Evolutionary conservation across 2,329 filamentous ascomycete species (phyloP).

Genomic region (Penicillium brevicompactum): DNA sequence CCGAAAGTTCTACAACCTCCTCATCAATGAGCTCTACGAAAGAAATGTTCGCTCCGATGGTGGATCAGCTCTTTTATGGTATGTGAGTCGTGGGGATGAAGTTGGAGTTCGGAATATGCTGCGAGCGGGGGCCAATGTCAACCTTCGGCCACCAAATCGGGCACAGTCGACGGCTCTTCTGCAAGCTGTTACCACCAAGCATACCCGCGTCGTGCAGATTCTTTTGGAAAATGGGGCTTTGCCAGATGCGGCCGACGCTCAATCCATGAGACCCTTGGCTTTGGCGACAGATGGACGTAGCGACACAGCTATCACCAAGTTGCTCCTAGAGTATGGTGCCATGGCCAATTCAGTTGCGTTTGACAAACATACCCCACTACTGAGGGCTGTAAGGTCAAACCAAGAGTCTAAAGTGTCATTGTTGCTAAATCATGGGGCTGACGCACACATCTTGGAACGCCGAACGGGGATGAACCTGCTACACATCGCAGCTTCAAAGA

Average conservation of each 20-base stretch:
- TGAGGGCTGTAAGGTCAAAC: slow-evolving; percentile 8
- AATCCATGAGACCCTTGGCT: slow-evolving; percentile 9
- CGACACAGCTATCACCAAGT: slow-evolving; percentile 3
- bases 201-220: slow-evolving; percentile 5
- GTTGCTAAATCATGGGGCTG: slow-evolving; percentile 6
- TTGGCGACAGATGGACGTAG: slow-evolving; percentile 4
- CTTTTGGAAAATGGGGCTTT: slow-evolving; percentile 11
- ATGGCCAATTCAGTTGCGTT: background rate
- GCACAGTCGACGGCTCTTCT: slow-evolving; percentile 10
- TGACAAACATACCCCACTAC: slow-evolving; percentile 6
- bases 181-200: slow-evolving; percentile 2
- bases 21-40: slow-evolving; percentile 5
- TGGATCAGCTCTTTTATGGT: slow-evolving; percentile 15
- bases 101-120: slow-evolving; percentile 11
- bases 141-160: slow-evolving; percentile 5
- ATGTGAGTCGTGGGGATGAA: slow-evolving; percentile 10
- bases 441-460: background rate
- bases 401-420: slow-evolving; percentile 8
- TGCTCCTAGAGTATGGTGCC: slow-evolving; percentile 11
- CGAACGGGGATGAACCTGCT: background rate
- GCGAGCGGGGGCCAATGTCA: slow-evolving; percentile 10
- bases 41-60: slow-evolving; percentile 7
- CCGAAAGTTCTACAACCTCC: background rate
- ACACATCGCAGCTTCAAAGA: slow-evolving; percentile 1
- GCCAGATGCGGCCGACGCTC: slow-evolving; percentile 4